Base-by-base conservation (phyloP, 2,329 filamentous ascomycete genomes). In the Cladosporium sp. region DNA sequence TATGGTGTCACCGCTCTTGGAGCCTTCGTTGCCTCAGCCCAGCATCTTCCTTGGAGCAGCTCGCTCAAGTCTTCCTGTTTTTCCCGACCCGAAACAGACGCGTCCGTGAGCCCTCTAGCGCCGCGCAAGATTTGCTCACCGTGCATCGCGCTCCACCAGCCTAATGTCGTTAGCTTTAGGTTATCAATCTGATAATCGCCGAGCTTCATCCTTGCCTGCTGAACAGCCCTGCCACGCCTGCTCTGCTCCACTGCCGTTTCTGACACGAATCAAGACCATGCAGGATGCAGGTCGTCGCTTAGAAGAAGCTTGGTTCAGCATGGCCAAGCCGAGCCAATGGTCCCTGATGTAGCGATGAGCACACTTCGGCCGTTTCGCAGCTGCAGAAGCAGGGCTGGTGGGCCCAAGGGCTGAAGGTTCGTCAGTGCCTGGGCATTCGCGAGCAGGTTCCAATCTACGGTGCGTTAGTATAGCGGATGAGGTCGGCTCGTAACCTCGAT, bases 181-280 rank as follows among this genome's bases (percentile, higher is more conserved):
- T 65, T 65, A 65, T 65, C 64, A 65, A 65, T 65, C 64, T 65
- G 64, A 65, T 65, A 65, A 65, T 65, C 44, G 26, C 53, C 55
- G 62, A 52, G 53, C 53, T 50, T 65, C 46, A 29, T 35, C 31
- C 35, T 59, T n/a, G 56, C 56, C 33, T 37, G 35, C 40, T 37
- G 52, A 3, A 14, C 12, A 57, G 62, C 18, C 37, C 56, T 55
- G 40, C 29, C 12, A 57, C 52, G 11, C 37, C 56, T 55, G 40
- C 29, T 28, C 23, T 44, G 50, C 59, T 62, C 46, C 59, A 62
- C 59, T 29, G 29, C 23, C 23, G 21, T 31, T 21, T 21, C 31
- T 55, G 18, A 55, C 52, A 31, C 21, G 21, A 62, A 40, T 50
- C 60, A 62, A 52, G 60, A 21, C 14, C 21, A 40, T 53, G 60